Percentiles rank a stretch among this genome's conserved stretches.
Conservation (phyloP, 1,284 basidiomycete species). For the Phylloporus gajari region DNA sequence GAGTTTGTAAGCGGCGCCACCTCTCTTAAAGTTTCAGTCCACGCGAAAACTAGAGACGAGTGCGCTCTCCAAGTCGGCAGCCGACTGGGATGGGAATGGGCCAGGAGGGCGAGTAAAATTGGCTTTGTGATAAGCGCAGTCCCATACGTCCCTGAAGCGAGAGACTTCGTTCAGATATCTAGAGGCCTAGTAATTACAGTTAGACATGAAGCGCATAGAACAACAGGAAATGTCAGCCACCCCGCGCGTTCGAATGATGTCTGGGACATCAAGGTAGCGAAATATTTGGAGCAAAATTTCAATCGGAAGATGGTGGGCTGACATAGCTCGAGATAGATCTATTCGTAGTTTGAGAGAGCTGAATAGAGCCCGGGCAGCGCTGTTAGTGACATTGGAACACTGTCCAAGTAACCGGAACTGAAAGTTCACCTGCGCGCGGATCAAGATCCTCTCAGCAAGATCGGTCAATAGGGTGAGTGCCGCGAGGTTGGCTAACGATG, state of each 20-base stretch:
- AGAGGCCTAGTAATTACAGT: constrained; percentile 25
- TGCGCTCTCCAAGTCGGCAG: constrained; percentile 19
- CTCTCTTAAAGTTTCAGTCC: constrained; percentile 10
- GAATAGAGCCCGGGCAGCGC: too few species aligned
- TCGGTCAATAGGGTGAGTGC: too few species aligned
- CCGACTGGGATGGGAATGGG: constrained; percentile 29
- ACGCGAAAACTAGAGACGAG: constrained; percentile 23
- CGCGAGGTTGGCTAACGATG: too few species aligned
- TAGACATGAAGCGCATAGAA: not conserved
- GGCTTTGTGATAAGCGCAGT: constrained; percentile 22
- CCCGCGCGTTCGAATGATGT: constrained; percentile 18
- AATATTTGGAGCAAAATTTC: not conserved
- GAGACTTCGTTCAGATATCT: constrained; percentile 17
- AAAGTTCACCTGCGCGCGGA: too few species aligned
- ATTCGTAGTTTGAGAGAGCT: too few species aligned
- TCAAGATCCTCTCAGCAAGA: too few species aligned
- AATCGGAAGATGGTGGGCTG: not conserved
- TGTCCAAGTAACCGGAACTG: too few species aligned
- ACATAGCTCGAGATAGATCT: too few species aligned
- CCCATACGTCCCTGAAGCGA: constrained; percentile 23
- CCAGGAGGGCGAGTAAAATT: constrained; percentile 32
- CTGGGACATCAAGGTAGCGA: not conserved
- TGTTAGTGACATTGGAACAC: too few species aligned
- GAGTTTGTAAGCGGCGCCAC: not conserved
- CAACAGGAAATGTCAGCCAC: constrained; percentile 10